phyloP scores from a whole-genome alignment of 2,329 filamentous ascomycete species.

The Colletotrichum sp. region DNA sequence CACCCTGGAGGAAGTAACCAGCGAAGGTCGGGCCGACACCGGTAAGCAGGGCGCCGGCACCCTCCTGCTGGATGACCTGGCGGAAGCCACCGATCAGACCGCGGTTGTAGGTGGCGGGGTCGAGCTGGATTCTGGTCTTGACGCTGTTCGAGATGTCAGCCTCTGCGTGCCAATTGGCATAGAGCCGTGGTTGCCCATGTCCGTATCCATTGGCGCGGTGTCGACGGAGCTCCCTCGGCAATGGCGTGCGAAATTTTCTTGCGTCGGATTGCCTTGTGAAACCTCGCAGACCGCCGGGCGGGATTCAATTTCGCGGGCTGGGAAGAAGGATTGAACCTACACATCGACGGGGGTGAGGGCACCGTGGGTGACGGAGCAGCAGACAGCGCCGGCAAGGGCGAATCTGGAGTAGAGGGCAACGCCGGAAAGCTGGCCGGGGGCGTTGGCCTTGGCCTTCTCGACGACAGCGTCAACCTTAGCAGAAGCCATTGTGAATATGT shows the following conservation, averaged over 20 bases:
- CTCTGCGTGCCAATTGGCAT: background rate
- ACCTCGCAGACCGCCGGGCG: background rate
- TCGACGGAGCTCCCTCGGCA: background rate
- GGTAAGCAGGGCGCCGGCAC: conserved; percentile 84
- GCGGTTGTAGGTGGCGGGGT: conserved; percentile 86
- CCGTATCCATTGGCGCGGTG: background rate
- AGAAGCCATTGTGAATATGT: conserved; percentile 46
- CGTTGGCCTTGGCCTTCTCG: conserved; percentile 44
- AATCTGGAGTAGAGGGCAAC: conserved; percentile 90
- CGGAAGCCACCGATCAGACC: conserved; percentile 87
- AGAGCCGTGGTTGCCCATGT: background rate
- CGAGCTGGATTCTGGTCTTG: conserved; percentile 95
- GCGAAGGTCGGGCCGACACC: conserved; percentile 85
- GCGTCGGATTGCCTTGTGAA: background rate
- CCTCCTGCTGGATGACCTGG: conserved; percentile 84
- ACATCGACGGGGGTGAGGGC: conserved; percentile 98
- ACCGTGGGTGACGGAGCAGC: conserved; percentile 98
- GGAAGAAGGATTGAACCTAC: conserved; percentile 67
- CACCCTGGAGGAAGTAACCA: conserved; percentile 93
- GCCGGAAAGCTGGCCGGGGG: conserved; percentile 49
- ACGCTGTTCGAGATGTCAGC: conserved; percentile 60
- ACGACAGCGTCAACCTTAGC: conserved; percentile 50
- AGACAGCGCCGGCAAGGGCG: conserved; percentile 95
- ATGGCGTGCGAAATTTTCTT: background rate
- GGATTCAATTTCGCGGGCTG: background rate